Base-by-base conservation (phyloP, 306 rosid genomes). In the Vachellia collinsii region DNA sequence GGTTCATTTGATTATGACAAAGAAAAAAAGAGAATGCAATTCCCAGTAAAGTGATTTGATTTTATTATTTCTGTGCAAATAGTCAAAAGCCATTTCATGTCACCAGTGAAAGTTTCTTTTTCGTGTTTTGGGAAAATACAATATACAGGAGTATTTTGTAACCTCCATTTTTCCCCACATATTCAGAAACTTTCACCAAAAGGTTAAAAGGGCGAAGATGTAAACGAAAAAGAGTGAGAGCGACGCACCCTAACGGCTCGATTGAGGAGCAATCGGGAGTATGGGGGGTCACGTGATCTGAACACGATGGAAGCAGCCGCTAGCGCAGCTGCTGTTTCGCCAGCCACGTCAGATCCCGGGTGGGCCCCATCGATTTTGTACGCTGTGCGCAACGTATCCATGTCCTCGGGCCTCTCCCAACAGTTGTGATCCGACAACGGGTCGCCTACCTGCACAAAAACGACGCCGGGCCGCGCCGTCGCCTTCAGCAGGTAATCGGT, bases 271-370 rank as follows among this genome's bases (percentile, higher is more conserved):
- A 90, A 29, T 19, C 86, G 43, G 1, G 99, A 93, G 91, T 93
- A 95, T 5, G 93, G 54, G 3, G 98, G 94, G 53, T 95, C 98
- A 88, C 94, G 97, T 89, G 99, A 90, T 82, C 99, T 88, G 93
- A 95, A 95, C 25, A 95, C 99, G 67, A 95, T 95, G 81, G 99
- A 95, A 0, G 99, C 99, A 66, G 99, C 97, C 76, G 99, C 99
- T 38, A 95, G 88, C 0, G 99, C 99, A 75, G 99, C 99, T 19
- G 99, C 97, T 4, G 99, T 89, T 84, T 95, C 99, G 0, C 97
- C 99, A 11, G 98, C 99, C 88, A 95, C 99, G 89, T 95, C 99
- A 59, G 99, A 95, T 0, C 99, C 99, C 0, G 97, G 97, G 71
- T 90, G 97, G 86, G 90, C 74, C 89, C 83, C 78, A 59, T 93